These are phyloP conservation scores for Pistacia atlantica DNA, from an alignment of 345 rosid species.

Conservation along the genomic window DNA sequence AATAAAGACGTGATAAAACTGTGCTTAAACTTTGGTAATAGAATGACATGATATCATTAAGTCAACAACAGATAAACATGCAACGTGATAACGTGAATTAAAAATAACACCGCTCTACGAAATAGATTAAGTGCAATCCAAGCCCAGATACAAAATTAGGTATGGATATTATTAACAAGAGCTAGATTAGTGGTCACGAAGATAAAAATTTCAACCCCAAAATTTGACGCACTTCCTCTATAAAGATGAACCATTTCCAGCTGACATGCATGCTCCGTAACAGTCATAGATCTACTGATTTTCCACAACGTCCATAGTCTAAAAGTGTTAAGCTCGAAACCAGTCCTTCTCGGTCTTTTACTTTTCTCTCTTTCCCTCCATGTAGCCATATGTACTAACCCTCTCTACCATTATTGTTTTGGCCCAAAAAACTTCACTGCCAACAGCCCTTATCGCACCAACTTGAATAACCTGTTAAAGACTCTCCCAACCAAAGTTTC, in stretches of 20 bases:
- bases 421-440: background rate
- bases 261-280: too few species aligned
- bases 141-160: background rate
- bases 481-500: constrained; percentile 1
- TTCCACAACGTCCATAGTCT: background rate
- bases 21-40: too few species aligned
- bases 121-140: background rate
- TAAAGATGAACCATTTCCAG: background rate
- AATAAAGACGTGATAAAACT: too few species aligned
- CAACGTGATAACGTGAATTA: too few species aligned
- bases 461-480: background rate
- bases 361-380: background rate
- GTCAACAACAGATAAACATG: too few species aligned
- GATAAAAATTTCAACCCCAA: background rate
- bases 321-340: background rate
- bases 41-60: too few species aligned
- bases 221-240: background rate
- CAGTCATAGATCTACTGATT: too few species aligned
- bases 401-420: background rate
- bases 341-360: background rate
- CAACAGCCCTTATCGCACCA: background rate
- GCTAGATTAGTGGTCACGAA: background rate
- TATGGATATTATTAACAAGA: background rate
- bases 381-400: background rate
- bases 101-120: too few species aligned